phyloP scores from a whole-genome alignment of 768 basidiomycete genomes.

The Phanerochaete carnosa region DNA sequence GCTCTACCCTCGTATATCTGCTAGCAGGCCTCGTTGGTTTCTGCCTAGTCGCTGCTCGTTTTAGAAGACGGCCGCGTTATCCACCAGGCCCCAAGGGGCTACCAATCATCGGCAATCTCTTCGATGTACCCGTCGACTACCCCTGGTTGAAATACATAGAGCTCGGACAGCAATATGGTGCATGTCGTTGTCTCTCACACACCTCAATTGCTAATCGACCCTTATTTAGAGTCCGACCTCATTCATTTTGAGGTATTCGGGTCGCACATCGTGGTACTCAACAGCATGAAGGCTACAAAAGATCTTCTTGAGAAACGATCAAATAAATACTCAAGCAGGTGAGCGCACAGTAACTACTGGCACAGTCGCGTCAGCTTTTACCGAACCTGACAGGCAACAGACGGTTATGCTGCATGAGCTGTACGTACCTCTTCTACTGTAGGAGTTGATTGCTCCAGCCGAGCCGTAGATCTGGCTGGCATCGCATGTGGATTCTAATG shows the following conservation, averaged over 20 bases:
- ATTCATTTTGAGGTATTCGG: conserved; percentile 5
- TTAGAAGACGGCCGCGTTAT: neutral
- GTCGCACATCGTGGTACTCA: neutral
- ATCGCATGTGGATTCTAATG: neutral
- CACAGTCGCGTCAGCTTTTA: neutral
- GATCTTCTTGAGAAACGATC: conserved; percentile 13
- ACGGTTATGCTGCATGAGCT: neutral
- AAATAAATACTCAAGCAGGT: conserved; percentile 8
- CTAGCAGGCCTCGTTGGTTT: too few relatives aligned
- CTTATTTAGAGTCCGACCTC: neutral
- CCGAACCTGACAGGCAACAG: neutral
- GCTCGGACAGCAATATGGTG: conserved; percentile 17
- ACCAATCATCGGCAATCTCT: conserved; percentile 22
- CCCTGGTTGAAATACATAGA: conserved; percentile 18
- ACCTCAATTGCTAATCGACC: neutral
- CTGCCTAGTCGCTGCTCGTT: too few relatives aligned
- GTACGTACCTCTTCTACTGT: neutral
- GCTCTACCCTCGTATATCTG: neutral
- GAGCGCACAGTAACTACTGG: neutral
- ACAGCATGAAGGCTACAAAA: neutral
- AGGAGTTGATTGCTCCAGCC: neutral
- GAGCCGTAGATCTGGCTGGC: neutral
- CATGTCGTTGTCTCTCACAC: neutral
- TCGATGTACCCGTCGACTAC: conserved; percentile 19
- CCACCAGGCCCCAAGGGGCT: conserved; percentile 24